These are phyloP conservation scores for Candida freyschussii DNA, from an alignment of 1,139 yeast species.

Conservation along the genomic window DNA sequence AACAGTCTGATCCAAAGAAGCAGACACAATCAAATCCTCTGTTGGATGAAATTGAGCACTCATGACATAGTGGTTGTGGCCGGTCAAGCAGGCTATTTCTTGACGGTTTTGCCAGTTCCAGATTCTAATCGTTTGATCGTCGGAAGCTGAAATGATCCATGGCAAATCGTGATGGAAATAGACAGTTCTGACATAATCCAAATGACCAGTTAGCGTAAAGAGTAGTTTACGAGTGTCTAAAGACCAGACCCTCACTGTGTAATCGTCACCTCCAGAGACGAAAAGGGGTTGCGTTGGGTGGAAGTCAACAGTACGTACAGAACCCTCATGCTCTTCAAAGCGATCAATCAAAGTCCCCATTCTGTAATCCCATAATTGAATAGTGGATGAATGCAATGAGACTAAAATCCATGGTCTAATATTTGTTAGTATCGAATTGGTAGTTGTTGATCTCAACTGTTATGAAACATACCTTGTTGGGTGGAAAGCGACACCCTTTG, in stretches of 20 bases:
- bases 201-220: conserved; percentile 87
- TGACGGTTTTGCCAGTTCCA: conserved; percentile 99
- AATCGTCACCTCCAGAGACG: conserved; percentile 97
- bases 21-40: conserved; percentile 91
- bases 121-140: conserved; percentile 96
- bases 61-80: conserved; percentile 98
- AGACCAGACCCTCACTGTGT: conserved; percentile 94
- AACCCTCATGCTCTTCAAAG: conserved; percentile 97
- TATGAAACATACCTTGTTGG: conserved; percentile 56
- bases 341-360: conserved; percentile 98
- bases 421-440: conserved; percentile 14
- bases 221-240: conserved; percentile 85
- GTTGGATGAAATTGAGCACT: conserved; percentile 96
- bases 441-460: no score
- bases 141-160: conserved; percentile 94
- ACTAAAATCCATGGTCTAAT: conserved; percentile 91
- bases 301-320: conserved; percentile 91
- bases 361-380: conserved; percentile 98
- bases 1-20: conserved; percentile 97
- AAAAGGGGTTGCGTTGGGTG: conserved; percentile 98
- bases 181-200: conserved; percentile 93
- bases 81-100: conserved; percentile 94
- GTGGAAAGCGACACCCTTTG: conserved; percentile 97
- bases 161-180: conserved; percentile 95
- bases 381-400: conserved; percentile 89